Evolutionary conservation across 192 early-diverging fungal genomes (phyloP).

Genomic region (Geranomyces variabilis): DNA sequence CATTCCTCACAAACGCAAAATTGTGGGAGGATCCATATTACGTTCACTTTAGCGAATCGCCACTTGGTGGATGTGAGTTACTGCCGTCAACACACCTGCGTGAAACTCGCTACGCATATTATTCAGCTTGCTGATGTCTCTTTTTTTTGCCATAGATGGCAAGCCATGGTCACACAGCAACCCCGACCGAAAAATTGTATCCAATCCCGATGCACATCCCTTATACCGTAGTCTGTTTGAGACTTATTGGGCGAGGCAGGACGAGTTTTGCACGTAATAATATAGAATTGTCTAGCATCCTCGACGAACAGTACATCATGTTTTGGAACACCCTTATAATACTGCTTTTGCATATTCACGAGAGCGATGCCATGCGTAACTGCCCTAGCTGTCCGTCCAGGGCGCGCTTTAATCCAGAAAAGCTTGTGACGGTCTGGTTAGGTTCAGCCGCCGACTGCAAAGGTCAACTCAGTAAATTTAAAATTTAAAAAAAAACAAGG

Average conservation of each 20-base stretch:
- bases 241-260: background rate
- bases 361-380: too few relatives aligned
- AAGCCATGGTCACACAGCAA: background rate
- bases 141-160: slow-evolving; percentile 15
- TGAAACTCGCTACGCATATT: background rate
- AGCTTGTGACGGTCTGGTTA: too few relatives aligned
- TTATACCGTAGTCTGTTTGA: slow-evolving; percentile 7
- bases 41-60: slow-evolving; percentile 15
- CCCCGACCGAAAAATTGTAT: background rate
- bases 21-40: background rate
- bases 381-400: too few relatives aligned
- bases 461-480: too few relatives aligned
- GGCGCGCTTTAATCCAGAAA: too few relatives aligned
- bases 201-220: slow-evolving; percentile 16
- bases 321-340: too few relatives aligned
- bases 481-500: too few relatives aligned
- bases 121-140: too few relatives aligned
- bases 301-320: too few relatives aligned
- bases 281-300: too few relatives aligned
- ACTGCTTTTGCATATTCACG: too few relatives aligned
- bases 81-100: background rate
- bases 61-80: slow-evolving; percentile 12
- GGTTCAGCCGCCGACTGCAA: too few relatives aligned
- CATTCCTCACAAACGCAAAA: background rate
- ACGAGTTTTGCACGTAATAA: background rate